phyloP scores from a whole-genome alignment of 140 eudicot genomes.

The Oenanthe javanica region DNA sequence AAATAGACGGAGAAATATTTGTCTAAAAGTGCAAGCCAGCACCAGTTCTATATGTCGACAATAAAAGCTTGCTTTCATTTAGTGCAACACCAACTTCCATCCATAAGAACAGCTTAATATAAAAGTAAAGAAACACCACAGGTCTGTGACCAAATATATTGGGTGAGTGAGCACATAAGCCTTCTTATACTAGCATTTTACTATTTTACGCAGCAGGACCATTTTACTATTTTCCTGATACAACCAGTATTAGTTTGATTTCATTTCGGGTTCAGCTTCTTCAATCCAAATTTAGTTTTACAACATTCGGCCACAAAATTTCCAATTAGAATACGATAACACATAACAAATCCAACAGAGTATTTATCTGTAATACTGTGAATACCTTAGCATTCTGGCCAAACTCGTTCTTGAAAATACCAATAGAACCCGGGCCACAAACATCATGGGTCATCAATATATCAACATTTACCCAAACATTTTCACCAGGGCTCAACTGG shows the following conservation, averaged over 20 bases:
- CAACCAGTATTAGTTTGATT: background rate
- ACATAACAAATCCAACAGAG: background rate
- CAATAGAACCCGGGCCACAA: conserved; percentile 91
- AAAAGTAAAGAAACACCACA: background rate
- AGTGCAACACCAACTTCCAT: background rate
- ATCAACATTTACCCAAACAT: conserved; percentile 91
- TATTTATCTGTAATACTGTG: background rate
- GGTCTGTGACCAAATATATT: background rate
- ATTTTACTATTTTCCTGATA: background rate
- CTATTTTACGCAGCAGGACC: background rate
- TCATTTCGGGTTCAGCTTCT: background rate
- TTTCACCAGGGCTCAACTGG: conserved; percentile 78
- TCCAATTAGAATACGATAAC: background rate
- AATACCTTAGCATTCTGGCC: conserved; percentile 84
- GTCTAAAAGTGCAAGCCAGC: background rate
- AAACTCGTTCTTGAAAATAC: conserved; percentile 86
- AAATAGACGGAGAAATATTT: background rate
- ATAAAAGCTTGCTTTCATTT: background rate
- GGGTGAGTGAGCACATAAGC: background rate
- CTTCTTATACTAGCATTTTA: background rate
- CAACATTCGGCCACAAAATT: background rate
- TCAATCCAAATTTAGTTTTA: background rate
- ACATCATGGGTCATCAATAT: conserved; percentile 98
- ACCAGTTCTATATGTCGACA: background rate
- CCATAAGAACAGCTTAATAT: background rate